Percentiles rank a stretch among this genome's conserved stretches.
Conservation (phyloP, 768 basidiomycete genomes). For the Lactifluus pinguis region DNA sequence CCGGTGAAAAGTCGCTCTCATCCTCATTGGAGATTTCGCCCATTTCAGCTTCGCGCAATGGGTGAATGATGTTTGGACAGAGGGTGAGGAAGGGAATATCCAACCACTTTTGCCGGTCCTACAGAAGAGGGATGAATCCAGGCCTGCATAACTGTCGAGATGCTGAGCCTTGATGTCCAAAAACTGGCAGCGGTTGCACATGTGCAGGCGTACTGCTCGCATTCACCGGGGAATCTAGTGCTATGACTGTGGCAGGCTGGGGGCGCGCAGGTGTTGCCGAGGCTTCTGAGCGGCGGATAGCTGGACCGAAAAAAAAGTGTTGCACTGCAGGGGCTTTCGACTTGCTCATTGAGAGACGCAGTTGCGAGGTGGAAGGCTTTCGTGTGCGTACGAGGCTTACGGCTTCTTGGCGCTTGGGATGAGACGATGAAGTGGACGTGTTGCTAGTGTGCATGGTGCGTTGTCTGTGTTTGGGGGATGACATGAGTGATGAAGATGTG, state of each 20-base stretch:
- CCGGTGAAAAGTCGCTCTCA: slow-evolving; percentile 14
- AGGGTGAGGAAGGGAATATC: background rate
- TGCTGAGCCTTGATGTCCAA: background rate
- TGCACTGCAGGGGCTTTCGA: slow-evolving; percentile 15
- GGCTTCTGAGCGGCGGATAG: background rate
- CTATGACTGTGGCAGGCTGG: slow-evolving; percentile 9
- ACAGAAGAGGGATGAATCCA: slow-evolving; percentile 2
- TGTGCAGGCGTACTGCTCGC: slow-evolving; percentile 11
- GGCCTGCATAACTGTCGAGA: slow-evolving; percentile 14
- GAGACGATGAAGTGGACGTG: slow-evolving; percentile 10
- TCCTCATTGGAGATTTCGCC: slow-evolving; percentile 19
- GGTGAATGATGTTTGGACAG: slow-evolving; percentile 7
- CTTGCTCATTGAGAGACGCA: slow-evolving; percentile 1
- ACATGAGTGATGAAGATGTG: slow-evolving; percentile 8
- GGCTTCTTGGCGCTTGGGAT: slow-evolving; percentile 10
- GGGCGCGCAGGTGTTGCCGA: slow-evolving; percentile 6
- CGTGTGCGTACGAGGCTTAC: slow-evolving; percentile 12
- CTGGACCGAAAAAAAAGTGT: slow-evolving; percentile 19
- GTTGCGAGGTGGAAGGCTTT: slow-evolving; percentile 13
- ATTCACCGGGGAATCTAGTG: slow-evolving; percentile 10
- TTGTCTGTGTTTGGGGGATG: slow-evolving; percentile 16
- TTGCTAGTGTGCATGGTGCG: slow-evolving; percentile 15
- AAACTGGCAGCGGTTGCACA: background rate
- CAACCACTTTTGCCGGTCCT: background rate
- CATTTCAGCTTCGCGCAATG: slow-evolving; percentile 11